Evolutionary conservation across 352 stramenopile genomes (phyloP).

Genomic region (Phytophthora kernoviae): DNA sequence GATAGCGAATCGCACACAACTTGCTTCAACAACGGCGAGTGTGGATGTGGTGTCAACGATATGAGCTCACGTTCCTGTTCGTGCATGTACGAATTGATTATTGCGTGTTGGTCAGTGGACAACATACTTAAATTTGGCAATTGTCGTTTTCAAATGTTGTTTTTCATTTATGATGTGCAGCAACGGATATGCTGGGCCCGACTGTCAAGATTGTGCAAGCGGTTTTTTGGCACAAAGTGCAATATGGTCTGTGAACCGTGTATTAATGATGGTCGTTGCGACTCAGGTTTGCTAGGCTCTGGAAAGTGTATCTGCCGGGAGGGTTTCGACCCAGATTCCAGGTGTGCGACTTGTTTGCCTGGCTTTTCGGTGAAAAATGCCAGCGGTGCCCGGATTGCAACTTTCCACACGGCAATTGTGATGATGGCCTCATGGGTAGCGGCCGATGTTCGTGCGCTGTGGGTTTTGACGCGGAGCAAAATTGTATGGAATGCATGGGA

Average conservation of each 20-base stretch:
- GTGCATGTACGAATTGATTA: conserved; percentile 80
- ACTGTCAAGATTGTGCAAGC: conserved; percentile 68
- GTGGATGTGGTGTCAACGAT: conserved; percentile 71
- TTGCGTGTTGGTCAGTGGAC: background rate
- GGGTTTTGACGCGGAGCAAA: conserved; percentile 67
- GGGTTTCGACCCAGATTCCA: conserved; percentile 77
- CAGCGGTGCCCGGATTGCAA: conserved; percentile 82
- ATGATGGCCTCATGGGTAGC: conserved; percentile 79
- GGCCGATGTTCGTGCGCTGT: conserved; percentile 86
- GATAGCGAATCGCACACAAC: conserved; percentile 45
- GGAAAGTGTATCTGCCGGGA: conserved; percentile 74
- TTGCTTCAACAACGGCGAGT: conserved; percentile 76
- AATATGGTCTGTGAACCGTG: conserved; percentile 68
- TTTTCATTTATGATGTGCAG: conserved; percentile 19
- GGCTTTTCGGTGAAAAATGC: conserved; percentile 72
- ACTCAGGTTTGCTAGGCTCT: conserved; percentile 60
- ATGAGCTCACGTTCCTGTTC: conserved; percentile 55
- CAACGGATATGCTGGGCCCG: conserved; percentile 65
- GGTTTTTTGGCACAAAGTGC: conserved; percentile 67
- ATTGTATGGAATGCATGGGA: conserved; percentile 87
- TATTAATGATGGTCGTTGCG: conserved; percentile 74
- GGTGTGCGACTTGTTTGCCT: conserved; percentile 81
- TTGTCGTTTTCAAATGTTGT: background rate
- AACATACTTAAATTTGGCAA: background rate
- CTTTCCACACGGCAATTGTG: conserved; percentile 84